Base-by-base conservation (phyloP, 352 stramenopile species). In the Phytopythium mirpurense region DNA sequence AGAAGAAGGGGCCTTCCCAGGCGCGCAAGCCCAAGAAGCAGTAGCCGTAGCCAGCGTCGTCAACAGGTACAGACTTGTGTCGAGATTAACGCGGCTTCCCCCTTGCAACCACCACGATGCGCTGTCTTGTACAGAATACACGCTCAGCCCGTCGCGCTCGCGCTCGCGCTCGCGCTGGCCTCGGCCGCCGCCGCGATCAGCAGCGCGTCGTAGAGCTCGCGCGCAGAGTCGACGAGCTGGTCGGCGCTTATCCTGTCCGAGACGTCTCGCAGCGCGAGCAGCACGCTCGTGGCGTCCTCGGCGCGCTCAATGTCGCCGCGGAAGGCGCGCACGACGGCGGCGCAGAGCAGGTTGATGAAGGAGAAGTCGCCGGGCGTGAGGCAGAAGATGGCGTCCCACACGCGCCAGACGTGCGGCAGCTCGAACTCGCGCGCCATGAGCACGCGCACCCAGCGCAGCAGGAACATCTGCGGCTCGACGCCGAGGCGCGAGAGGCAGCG, bases 351-450 rank as follows among this genome's bases (percentile, higher is more conserved):
- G 37, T 91, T 87, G 55, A 88, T 87, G 36, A 91, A 89, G 31
- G 72, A 77, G 49, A 89, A 88, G 38, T 91, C 77, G 51, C 59
- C 67, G 7, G 78, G 70, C 5, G 81, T 89, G 29, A 91, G 62
- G 19, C 67, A 75, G 54, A 91, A 88, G 55, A 91, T 87, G 27
- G 81, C 67, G 54, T 91, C 78, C 81, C 81, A 91, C 48, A 91
- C 62, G 19, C 78, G 74, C 81, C 81, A 91, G 57, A 88, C 81
- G 35, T 88, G 74, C n/a, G 68, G 56, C 36, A 78, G 78, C 32
- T 82, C 74, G 45, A 87, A 91, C 60, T 91, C 81, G 11, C 81
- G 72, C 29, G 81, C 74, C 72, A 91, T 86, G 44, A 91, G 63
- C 32, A 91, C 74, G 18, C 81, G 81, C 19, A 91, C 72, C 81